Conservation (phyloP, 2,329 filamentous ascomycete genomes). For the Furcasterigmium sp. region DNA sequence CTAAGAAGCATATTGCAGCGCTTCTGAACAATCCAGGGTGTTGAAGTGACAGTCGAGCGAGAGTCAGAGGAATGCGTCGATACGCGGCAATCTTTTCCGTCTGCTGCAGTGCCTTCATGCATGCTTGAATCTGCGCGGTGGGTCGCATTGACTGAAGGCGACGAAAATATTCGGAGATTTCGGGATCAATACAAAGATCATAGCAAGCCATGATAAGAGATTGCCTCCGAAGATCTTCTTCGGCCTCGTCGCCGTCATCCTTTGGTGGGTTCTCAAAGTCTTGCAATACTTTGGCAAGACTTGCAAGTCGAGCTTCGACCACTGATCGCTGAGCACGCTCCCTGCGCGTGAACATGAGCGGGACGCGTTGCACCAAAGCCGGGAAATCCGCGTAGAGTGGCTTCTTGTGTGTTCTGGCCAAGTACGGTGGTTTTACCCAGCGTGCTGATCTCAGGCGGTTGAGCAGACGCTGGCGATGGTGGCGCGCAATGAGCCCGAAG, state of each 20-base stretch:
- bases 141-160: constrained; percentile 7
- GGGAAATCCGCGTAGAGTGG: constrained; percentile 10
- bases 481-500: constrained; percentile 2
- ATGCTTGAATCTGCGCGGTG: constrained; percentile 11
- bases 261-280: constrained; percentile 4
- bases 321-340: constrained; percentile 4
- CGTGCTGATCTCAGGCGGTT: constrained; percentile 11
- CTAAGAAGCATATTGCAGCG: constrained; percentile 7
- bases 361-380: constrained; percentile 8
- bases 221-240: constrained; percentile 3
- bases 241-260: background rate
- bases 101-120: constrained; percentile 12
- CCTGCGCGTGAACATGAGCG: constrained; percentile 9
- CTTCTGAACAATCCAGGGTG: constrained; percentile 4
- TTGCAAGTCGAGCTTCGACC: constrained; percentile 5
- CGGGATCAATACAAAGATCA: constrained; percentile 4
- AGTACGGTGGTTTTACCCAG: constrained; percentile 11
- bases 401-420: constrained; percentile 12
- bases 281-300: constrained; percentile 4
- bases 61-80: constrained; percentile 7
- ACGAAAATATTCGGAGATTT: constrained; percentile 5
- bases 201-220: constrained; percentile 8
- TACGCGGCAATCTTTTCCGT: constrained; percentile 13
- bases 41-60: constrained; percentile 4
- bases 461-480: constrained; percentile 12